Evolutionary conservation across 257 asterid genomes (phyloP), one percentile per base, ranked within the genome.

Genomic region (Przewalskia tangutica): DNA sequence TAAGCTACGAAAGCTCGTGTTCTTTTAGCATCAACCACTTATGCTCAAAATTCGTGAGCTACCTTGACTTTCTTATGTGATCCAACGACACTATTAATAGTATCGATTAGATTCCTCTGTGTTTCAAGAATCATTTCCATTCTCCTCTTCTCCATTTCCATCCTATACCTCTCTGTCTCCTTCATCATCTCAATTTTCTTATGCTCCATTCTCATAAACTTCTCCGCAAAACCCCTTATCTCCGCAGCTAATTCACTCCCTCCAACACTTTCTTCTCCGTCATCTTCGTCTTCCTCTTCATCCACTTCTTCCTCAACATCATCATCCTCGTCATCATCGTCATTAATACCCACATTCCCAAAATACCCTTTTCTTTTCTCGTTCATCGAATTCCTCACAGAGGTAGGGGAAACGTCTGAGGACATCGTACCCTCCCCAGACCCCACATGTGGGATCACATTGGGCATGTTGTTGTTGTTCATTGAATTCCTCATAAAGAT

Each of bases 71-170:
- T 89, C 89, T 92, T 91, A 84, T 87, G 81, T 78, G 87, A 86
- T 81, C 89, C 92, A 82, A 93, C 89, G 32, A 92, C 95, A 73
- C 89, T 90, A 55, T 86, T 89, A 83, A 93, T 91, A 6, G 94
- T 84, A 70, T 90, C 93, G 56, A 90, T 85, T 65, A 95, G 88
- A 87, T 89, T 93, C 88, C 92, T 90, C 79, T 92, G 97, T 2
- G 93, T 90, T 16, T 92, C 95, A 1, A 88, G 85, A 81, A 93
- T 95, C 98, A 93, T 95, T n/a, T 88, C 96, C 91, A 86, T 89
- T 89, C 93, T 90, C 91, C 89, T 93, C 88, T 88, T 90, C 88
- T 95, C 98, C 97, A 92, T 91, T 89, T 95, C 96, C 92, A 90
- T 90, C 23, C 94, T 64, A 27, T 50, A 82, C 87, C 89, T 91